phyloP scores from a whole-genome alignment of 176 grass and related monocot species.

The Leersia perrieri region DNA sequence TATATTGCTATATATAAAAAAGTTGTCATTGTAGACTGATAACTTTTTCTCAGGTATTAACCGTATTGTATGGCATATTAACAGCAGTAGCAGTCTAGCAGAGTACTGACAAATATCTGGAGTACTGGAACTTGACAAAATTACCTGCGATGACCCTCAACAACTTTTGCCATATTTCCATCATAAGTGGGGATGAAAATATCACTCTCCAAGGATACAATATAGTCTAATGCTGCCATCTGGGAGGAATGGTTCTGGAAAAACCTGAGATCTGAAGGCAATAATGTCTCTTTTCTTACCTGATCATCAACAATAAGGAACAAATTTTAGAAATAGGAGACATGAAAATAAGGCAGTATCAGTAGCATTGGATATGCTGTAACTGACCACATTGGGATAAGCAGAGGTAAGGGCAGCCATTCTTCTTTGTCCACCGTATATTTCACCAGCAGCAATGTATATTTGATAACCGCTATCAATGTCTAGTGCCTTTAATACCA shows the following conservation, averaged over 20 bases:
- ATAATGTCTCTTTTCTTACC: conserved; percentile 86
- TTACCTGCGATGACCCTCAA: conserved; percentile 96
- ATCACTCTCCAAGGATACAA: conserved; percentile 89
- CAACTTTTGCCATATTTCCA: conserved; percentile 91
- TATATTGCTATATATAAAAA: neutral
- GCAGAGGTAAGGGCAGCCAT: conserved; percentile 67
- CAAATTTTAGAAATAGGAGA: conserved; percentile 9
- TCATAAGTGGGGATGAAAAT: conserved; percentile 91
- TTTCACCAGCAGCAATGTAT: conserved; percentile 94
- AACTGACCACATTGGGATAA: conserved; percentile 85
- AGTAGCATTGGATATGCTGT: conserved; percentile 24
- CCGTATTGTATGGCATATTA: neutral
- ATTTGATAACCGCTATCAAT: conserved; percentile 70
- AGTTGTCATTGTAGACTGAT: neutral
- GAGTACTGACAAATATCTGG: neutral
- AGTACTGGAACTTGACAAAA: neutral
- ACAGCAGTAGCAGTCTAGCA: neutral
- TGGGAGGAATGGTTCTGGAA: conserved; percentile 97
- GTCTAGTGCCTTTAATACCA: conserved; percentile 69
- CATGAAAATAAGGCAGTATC: conserved; percentile 6
- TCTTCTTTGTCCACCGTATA: conserved; percentile 86
- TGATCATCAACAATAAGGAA: conserved; percentile 30
- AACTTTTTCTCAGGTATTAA: neutral
- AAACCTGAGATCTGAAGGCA: conserved; percentile 62
- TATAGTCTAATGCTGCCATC: conserved; percentile 97